Evolutionary conservation across 768 basidiomycete genomes (phyloP), one percentile per base, ranked within the genome.

Genomic region (Tricholoma sp.): DNA sequence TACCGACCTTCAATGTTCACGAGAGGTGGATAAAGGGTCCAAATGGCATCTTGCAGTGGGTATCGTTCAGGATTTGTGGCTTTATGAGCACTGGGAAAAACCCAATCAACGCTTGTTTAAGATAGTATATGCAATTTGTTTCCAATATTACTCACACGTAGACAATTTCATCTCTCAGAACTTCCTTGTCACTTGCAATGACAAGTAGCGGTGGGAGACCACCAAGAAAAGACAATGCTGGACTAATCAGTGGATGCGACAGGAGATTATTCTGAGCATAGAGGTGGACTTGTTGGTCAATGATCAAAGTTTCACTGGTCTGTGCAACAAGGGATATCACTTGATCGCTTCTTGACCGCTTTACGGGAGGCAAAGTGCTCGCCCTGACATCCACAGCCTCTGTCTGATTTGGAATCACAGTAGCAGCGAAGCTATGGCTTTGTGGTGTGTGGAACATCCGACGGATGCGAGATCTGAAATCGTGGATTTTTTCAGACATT

Each of bases 121-220:
- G 32, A 20, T n/a, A 29, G 39, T 29, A 31, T 15, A 48, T 1
- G 44, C 45, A 5, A 51, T 44, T 24, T 20, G 56, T 37, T 24
- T 41, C 3, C 33, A 24, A 24, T 24, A 24, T 1, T 24, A 77
- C 86, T 59, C 50, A 91, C 92, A 81, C 73, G 66, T 92, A 98
- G 31, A 98, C 83, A 33, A 92, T 85, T 70, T 98, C 96, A 66
- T 98, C 96, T 53, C 94, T 77, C 42, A 98, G 70, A 0, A 96
- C 92, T 72, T 98, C 96, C 63, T 88, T 89, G 55, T 97, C 90
- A 39, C 96, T 86, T 1, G 85, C 89, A 60, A 94, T 84, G 61
- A 99, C 72, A 24, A 93, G 71, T 47, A 98, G 65, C 11, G 97
- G 97, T 1, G 92, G 92, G 0, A 99, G 70, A 2, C 95, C 95